A percentile compares a stretch with the other conserved stretches of the same genome.
Evolutionary conservation across 768 basidiomycete species (phyloP).

Genomic region (Suillus plorans): DNA sequence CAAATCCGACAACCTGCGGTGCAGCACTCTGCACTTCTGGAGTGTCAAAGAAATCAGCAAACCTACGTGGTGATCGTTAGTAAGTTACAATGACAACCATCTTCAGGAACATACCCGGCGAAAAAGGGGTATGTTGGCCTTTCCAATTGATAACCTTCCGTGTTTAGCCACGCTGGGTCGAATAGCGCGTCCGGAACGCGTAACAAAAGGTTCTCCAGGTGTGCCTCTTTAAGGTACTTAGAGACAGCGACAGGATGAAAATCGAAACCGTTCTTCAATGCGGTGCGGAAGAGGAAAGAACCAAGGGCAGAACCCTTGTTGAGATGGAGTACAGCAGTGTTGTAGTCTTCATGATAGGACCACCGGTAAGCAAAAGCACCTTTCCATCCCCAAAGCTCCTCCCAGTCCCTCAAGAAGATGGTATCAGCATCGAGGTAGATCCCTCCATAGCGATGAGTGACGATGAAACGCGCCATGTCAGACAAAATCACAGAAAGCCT

Average conservation of each 20-base stretch:
- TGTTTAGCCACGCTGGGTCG: constrained; percentile 93
- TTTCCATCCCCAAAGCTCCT: constrained; percentile 93
- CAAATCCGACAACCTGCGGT: constrained; percentile 81
- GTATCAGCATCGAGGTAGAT: constrained; percentile 95
- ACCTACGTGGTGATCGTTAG: constrained; percentile 42
- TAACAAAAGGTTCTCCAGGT: constrained; percentile 71
- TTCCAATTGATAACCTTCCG: constrained; percentile 85
- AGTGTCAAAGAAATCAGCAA: constrained; percentile 81
- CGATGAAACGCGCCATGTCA: constrained; percentile 95
- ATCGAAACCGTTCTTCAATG: constrained; percentile 86
- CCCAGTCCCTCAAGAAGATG: constrained; percentile 91
- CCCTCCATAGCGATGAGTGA: constrained; percentile 92
- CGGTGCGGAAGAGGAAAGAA: constrained; percentile 89
- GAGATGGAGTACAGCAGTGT: constrained; percentile 89
- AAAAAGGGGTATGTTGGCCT: constrained; percentile 93
- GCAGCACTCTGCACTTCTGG: constrained; percentile 68
- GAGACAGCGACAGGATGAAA: constrained; percentile 96
- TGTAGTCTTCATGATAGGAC: constrained; percentile 90
- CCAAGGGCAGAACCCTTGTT: constrained; percentile 88
- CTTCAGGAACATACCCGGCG: constrained; percentile 53
- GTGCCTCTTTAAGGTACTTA: constrained; percentile 80
- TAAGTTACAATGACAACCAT: constrained; percentile 3
- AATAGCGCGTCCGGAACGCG: constrained; percentile 90
- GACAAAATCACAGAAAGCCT: constrained; percentile 89
- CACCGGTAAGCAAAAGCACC: constrained; percentile 95